Evolutionary conservation across 345 rosid species (phyloP).

Genomic region (Lumnitzera racemosa): DNA sequence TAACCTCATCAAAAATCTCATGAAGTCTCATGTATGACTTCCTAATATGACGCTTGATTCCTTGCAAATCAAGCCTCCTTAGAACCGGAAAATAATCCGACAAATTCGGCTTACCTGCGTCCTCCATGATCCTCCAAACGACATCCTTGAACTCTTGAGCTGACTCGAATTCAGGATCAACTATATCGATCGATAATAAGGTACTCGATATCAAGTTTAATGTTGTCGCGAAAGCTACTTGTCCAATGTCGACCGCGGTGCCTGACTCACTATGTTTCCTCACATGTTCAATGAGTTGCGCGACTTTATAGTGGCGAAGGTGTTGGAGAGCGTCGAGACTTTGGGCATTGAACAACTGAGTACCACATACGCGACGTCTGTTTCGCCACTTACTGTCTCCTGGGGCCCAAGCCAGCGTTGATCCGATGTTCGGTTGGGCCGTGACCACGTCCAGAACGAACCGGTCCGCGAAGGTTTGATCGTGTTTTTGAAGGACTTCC

Average conservation of each 20-base stretch:
- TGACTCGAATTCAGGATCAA: not conserved
- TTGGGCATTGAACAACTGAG: conserved; percentile 12
- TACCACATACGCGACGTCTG: conserved; percentile 4
- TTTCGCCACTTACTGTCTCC: conserved; percentile 12
- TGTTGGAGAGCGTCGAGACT: conserved; percentile 8
- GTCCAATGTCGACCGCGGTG: conserved; percentile 2
- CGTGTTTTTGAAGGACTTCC: conserved; percentile 27
- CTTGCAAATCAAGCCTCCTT: conserved; percentile 8
- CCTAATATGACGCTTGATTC: conserved; percentile 1
- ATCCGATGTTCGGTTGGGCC: not conserved
- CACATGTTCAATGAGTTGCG: conserved; percentile 7
- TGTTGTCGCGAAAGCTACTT: conserved; percentile 5
- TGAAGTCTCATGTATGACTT: not conserved
- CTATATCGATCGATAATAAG: conserved; percentile 13
- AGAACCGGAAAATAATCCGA: conserved; percentile 7
- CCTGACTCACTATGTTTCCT: not conserved
- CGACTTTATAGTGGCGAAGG: conserved; percentile 10
- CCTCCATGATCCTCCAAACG: conserved; percentile 11
- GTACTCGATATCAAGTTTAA: conserved; percentile 15
- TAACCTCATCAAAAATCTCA: conserved; percentile 3
- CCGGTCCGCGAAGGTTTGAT: conserved; percentile 23
- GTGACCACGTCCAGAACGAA: conserved; percentile 1
- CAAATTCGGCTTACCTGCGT: conserved; percentile 8
- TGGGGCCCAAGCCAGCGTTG: not conserved
- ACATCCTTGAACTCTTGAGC: conserved; percentile 10